Conservation (phyloP, 2,329 filamentous ascomycete species). For the Neocucurbitaria cava region DNA sequence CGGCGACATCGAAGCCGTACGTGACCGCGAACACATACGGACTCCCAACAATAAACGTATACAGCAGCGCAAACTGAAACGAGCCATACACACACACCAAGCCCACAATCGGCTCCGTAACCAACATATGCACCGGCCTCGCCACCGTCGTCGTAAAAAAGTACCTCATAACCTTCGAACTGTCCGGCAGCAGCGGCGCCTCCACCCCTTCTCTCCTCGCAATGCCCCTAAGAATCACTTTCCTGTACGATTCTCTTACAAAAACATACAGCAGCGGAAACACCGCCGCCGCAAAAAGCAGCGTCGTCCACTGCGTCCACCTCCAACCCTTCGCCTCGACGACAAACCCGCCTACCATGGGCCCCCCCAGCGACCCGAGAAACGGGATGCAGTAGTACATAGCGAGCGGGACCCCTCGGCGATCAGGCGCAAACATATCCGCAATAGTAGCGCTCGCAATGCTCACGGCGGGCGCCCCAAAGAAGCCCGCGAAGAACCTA, state of each 20-base stretch:
- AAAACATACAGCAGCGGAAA: constrained; percentile 47
- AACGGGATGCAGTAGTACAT: constrained; percentile 47
- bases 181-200: not conserved
- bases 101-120: constrained; percentile 34
- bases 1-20: constrained; percentile 17
- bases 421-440: constrained; percentile 43
- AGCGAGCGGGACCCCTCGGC: constrained; percentile 37
- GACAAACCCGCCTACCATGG: constrained; percentile 51
- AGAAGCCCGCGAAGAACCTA: constrained; percentile 58
- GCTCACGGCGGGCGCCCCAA: constrained; percentile 42
- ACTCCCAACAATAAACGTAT: constrained; percentile 32
- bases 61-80: constrained; percentile 34
- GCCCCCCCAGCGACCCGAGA: constrained; percentile 43
- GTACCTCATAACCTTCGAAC: not conserved
- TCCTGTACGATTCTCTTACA: constrained; percentile 61
- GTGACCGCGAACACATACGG: constrained; percentile 26
- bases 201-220: not conserved
- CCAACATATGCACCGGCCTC: constrained; percentile 45
- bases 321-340: constrained; percentile 48
- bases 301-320: constrained; percentile 49
- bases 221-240: not conserved
- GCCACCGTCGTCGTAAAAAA: constrained; percentile 3
- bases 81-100: constrained; percentile 26
- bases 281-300: constrained; percentile 49
- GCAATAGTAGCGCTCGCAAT: constrained; percentile 49